phyloP scores from a whole-genome alignment of 2,329 filamentous ascomycete genomes.

The Alternaria metachromatica region DNA sequence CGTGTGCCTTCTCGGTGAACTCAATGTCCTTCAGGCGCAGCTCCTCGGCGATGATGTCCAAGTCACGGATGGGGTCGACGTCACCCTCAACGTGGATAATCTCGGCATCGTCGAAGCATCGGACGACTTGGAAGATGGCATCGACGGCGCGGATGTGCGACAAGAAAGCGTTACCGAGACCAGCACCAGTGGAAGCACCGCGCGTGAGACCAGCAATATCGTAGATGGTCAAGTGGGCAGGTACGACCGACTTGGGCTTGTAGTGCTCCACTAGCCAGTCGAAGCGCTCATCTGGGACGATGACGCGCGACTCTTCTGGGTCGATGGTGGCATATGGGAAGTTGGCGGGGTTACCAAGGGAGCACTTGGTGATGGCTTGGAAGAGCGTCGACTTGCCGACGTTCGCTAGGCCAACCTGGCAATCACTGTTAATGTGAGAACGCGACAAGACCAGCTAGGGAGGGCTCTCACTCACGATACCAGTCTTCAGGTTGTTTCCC shows the following conservation, averaged over 20 bases:
- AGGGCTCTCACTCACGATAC: slow-evolving; percentile 81
- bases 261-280: slow-evolving; percentile 97
- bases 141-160: slow-evolving; percentile 98
- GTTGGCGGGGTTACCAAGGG: slow-evolving; percentile 97
- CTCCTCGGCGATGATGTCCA: slow-evolving; percentile 97
- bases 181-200: slow-evolving; percentile 94
- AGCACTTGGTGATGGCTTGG: slow-evolving; percentile 98
- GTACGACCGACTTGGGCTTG: slow-evolving; percentile 96
- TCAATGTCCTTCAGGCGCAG: slow-evolving; percentile 98
- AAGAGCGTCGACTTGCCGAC: slow-evolving; percentile 99
- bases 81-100: slow-evolving; percentile 99
- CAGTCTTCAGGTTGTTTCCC: slow-evolving; percentile 98
- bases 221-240: slow-evolving; percentile 96
- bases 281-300: slow-evolving; percentile 94
- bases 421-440: slow-evolving; percentile 53
- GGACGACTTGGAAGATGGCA: slow-evolving; percentile 96
- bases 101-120: slow-evolving; percentile 98
- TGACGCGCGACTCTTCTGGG: slow-evolving; percentile 95
- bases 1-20: slow-evolving; percentile 94
- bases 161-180: slow-evolving; percentile 96
- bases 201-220: slow-evolving; percentile 97
- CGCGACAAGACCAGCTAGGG: slow-evolving; percentile 36
- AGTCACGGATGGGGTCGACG: slow-evolving; percentile 90
- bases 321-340: slow-evolving; percentile 99
- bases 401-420: slow-evolving; percentile 94